Evolutionary conservation across 1,139 yeast genomes (phyloP), one percentile per base, ranked within the genome.

Genomic region (Nadsonia commutata): DNA sequence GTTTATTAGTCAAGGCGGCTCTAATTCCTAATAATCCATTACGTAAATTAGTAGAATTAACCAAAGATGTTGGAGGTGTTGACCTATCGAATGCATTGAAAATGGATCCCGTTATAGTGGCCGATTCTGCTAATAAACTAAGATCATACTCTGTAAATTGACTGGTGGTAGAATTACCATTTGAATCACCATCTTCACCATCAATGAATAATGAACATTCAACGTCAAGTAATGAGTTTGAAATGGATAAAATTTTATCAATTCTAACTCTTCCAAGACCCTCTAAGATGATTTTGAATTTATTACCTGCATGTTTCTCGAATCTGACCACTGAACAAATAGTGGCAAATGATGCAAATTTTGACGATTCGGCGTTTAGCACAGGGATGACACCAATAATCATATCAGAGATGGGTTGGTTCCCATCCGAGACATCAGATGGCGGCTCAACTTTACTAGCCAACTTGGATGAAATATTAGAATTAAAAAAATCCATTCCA

Each of bases 281-380:
- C 31, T 42, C 44, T 20, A 42, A 22, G 5, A 42, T 39, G 22
- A 42, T 42, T 36, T 42, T 38, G 23, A 36, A 42, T 38, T 36
- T 40, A 18, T 42, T 36, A 3, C 40, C 23, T 7, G 41, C 41
- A 7, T 40, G 39, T 19, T 40, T 38, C 36, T 42, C 44, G 9
- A 42, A 42, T 7, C 44, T 38, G 8, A 42, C 44, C 20, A 42
- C 39, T 18, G 41, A 40, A 17, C 44, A 42, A 3, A 42, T 37
- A 22, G 44, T 33, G n/a, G 41, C 44, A 33, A 42, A 41, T n/a
- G 43, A 37, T 4, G 13, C 5, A 7, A 27, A 16, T 11, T 27
- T 16, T 13, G 16, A 13, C 16, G 33, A 4, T 9, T 13, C 5
- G 9, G 9, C 33, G n/a, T 6, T 9, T 7, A 27, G 9, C 33